A percentile compares a stretch with the other conserved stretches of the same genome.
Evolutionary conservation across 768 basidiomycete species (phyloP).

Genomic region (Kwoniella heveanensis): DNA sequence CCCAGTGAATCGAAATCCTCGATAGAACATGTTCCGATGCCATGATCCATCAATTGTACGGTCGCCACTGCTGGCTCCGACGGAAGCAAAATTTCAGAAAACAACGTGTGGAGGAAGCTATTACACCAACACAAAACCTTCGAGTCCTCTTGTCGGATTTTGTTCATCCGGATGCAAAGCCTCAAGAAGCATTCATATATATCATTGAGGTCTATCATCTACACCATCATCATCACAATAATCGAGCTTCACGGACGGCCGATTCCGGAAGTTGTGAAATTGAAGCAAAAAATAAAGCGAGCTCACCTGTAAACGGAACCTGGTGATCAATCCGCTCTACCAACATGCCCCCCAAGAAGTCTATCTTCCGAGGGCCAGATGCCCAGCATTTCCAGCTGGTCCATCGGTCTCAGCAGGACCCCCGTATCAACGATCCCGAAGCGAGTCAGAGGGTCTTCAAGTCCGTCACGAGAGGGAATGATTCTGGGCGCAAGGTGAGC

Average conservation of each 20-base stretch:
- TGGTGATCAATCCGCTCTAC: no score
- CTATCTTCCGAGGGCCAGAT: slow-evolving; percentile 85
- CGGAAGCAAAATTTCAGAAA: slow-evolving; percentile 39
- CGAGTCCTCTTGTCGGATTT: no score
- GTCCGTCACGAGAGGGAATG: slow-evolving; percentile 71
- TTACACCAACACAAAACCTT: not conserved
- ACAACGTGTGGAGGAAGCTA: not conserved
- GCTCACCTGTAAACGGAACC: no score
- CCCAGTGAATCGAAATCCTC: not conserved
- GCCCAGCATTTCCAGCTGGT: slow-evolving; percentile 95
- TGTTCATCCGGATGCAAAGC: no score
- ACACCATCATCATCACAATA: no score
- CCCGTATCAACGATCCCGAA: slow-evolving; percentile 89
- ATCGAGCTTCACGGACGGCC: no score
- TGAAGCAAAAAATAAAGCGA: slow-evolving; percentile 1
- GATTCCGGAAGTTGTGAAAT: no score
- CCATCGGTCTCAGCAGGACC: slow-evolving; percentile 92
- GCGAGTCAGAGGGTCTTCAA: slow-evolving; percentile 88
- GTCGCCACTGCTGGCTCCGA: slow-evolving; percentile 13
- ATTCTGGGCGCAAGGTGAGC: slow-evolving; percentile 62
- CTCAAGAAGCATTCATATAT: no score
- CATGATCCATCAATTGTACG: no score
- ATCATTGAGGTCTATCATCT: no score
- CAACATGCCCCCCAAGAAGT: slow-evolving; percentile 57
- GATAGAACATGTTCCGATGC: not conserved